Evolutionary conservation across 1,284 basidiomycete genomes (phyloP).

Genomic region (Rhodotorula sp.): DNA sequence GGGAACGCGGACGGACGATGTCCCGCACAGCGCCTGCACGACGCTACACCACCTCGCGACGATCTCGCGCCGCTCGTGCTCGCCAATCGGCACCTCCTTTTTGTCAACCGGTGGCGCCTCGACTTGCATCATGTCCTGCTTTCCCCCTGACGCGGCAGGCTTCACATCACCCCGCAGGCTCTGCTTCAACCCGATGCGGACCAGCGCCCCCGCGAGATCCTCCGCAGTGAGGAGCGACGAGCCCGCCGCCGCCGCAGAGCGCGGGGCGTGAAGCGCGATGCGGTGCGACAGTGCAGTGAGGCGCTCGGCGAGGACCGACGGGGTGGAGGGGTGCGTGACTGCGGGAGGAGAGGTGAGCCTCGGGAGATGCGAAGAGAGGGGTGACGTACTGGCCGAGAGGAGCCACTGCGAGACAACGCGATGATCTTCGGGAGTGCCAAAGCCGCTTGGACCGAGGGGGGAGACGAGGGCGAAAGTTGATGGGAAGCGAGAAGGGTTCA

Average conservation of each 20-base stretch:
- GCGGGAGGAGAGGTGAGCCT: not conserved
- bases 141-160: not conserved
- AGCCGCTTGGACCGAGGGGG: not conserved
- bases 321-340: conserved; percentile 13
- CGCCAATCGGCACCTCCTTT: not conserved
- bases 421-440: not conserved
- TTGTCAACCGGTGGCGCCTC: not conserved
- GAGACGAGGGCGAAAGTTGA: conserved; percentile 13
- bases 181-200: not conserved
- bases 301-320: not conserved
- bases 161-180: not conserved
- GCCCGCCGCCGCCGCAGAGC: not conserved
- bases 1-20: not conserved
- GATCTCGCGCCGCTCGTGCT: not conserved
- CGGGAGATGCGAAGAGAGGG: no score
- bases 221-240: not conserved
- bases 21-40: not conserved
- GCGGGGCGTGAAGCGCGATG: not conserved
- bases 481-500: not conserved
- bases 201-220: not conserved
- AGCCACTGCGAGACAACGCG: conserved; percentile 5
- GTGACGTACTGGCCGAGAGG: not conserved
- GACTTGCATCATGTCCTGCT: not conserved
- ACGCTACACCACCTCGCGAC: conserved; percentile 14
- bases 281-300: not conserved